Conservation (phyloP, 2,329 filamentous ascomycete species). For the Dactylellina parvicollis region DNA sequence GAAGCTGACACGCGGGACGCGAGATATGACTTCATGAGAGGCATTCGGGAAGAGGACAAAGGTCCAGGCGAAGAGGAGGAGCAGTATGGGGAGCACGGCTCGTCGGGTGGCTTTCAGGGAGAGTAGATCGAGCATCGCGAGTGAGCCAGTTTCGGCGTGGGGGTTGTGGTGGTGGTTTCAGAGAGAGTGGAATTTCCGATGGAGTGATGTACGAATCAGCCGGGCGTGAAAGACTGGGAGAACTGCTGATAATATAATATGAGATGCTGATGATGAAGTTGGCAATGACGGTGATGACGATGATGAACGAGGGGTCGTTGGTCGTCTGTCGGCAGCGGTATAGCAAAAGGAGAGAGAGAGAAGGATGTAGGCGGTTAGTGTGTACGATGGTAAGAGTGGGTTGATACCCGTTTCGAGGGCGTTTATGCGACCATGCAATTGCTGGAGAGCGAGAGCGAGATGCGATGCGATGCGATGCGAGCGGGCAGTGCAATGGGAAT, state of each 20-base stretch:
- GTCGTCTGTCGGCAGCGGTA: too few relatives aligned
- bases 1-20: conserved; percentile 35
- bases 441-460: neutral
- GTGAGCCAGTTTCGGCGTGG: too few relatives aligned
- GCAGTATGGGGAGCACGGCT: conserved; percentile 25
- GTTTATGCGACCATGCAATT: conserved; percentile 22
- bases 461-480: neutral
- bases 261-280: too few relatives aligned
- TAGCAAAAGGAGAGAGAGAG: conserved; percentile 3
- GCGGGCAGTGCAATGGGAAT: too few relatives aligned
- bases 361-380: conserved; percentile 11
- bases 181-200: neutral
- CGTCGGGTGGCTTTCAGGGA: conserved; percentile 17
- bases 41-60: conserved; percentile 43
- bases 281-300: neutral
- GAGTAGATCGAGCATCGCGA: conserved; percentile 11
- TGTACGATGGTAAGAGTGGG: conserved; percentile 1
- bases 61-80: conserved; percentile 37
- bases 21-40: conserved; percentile 21
- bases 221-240: too few relatives aligned
- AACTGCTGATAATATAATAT: too few relatives aligned
- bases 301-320: too few relatives aligned
- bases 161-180: neutral
- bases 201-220: neutral
- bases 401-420: conserved; percentile 29